Base-by-base conservation (phyloP, 2,329 filamentous ascomycete genomes). In the Diaporthe vexans region DNA sequence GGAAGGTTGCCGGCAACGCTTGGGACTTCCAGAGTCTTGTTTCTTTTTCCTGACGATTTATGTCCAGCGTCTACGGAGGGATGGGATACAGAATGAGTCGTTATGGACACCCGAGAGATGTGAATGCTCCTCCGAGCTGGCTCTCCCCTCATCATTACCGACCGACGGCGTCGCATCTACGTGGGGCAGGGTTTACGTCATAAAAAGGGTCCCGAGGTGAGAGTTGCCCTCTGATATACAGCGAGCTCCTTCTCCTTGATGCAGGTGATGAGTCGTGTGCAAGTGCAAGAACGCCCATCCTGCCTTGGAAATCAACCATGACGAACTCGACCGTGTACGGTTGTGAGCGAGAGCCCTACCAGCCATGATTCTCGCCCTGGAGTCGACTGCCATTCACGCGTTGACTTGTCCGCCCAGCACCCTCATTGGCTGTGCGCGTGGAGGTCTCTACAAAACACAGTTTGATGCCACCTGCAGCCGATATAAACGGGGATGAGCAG, bases 101-200 rank as follows among this genome's bases (percentile, higher is more conserved):
- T 52, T 21, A 8, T 15, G 48, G 13, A n/a, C 4, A 26, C 2
- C 11, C 4, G 19, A 33, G 10, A 7, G 8, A n/a, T 10, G 9
- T 21, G 13, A 40, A 51, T 71, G 54, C 21, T 40, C 21, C 15
- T 51, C 2, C 40, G 5, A 43, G 40, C 40, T 43, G 5, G 59
- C 17, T 26, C 13, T 54, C 63, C 63, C 69, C 69, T 71, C 69
- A 61, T 10, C 2, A 19, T n/a, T 26, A 71, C 56, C 9, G 46
- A 52, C 33, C 10, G 24, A 33, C 35, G 17, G 59, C 71, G 51
- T 70, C 73, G 59, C 48, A 57, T 58, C 54, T 35, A 56, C 73
- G 73, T 74, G 73, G 73, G 73, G 61, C 73, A 56, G 21, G 21
- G 26, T 70, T 73, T 75, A 75, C 73, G 73, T 75, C 73, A 75